phyloP scores from a whole-genome alignment of 352 stramenopile genomes.

The Globisporangium radiosum region DNA sequence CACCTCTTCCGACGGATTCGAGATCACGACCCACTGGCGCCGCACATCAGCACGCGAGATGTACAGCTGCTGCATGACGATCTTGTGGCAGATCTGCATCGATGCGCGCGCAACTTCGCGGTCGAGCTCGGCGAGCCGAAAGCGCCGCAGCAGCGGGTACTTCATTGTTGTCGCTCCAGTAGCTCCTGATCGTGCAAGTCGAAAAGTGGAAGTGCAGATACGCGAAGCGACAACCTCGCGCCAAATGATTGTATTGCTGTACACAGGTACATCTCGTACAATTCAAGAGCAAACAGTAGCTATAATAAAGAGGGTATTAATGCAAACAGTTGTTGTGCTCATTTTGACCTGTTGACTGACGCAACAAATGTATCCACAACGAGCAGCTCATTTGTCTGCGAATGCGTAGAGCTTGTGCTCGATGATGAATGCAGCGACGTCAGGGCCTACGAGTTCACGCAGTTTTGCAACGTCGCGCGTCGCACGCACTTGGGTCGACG shows the following conservation, averaged over 20 bases:
- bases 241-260: neutral
- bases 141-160: slow-evolving; percentile 52
- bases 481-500: slow-evolving; percentile 60
- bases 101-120: slow-evolving; percentile 58
- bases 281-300: neutral
- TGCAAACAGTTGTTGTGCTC: neutral
- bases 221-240: neutral
- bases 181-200: neutral
- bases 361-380: no score
- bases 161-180: neutral
- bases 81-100: slow-evolving; percentile 82
- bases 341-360: no score
- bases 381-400: slow-evolving; percentile 5
- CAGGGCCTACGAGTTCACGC: slow-evolving; percentile 26
- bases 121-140: slow-evolving; percentile 58
- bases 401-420: slow-evolving; percentile 73
- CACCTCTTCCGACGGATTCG: slow-evolving; percentile 65
- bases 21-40: slow-evolving; percentile 82
- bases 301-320: neutral
- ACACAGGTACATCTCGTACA: neutral
- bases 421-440: slow-evolving; percentile 77
- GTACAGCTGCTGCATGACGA: slow-evolving; percentile 86
- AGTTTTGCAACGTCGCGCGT: slow-evolving; percentile 30
- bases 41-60: slow-evolving; percentile 58
- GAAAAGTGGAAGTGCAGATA: no score